Percentiles rank a stretch among this genome's conserved stretches.
phyloP scores from a whole-genome alignment of 2,329 filamentous ascomycete species.

The Clarireedia paspali region DNA sequence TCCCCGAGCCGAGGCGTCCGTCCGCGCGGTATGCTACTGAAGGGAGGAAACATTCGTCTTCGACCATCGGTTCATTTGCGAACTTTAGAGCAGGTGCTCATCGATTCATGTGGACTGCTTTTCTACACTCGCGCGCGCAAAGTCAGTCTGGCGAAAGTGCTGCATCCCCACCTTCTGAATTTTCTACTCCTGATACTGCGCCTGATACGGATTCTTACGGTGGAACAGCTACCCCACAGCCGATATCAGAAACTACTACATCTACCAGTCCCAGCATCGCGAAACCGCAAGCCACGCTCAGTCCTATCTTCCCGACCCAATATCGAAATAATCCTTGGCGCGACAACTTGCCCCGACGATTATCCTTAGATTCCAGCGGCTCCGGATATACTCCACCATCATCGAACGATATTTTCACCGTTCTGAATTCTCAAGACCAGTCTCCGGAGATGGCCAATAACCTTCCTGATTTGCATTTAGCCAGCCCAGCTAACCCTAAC shows the following conservation, averaged over 20 bases:
- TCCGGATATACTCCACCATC: slow-evolving; percentile 14
- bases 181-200: slow-evolving; percentile 13
- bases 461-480: slow-evolving; percentile 20
- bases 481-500: slow-evolving; percentile 15
- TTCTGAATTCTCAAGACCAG: slow-evolving; percentile 16
- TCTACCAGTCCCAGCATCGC: not conserved
- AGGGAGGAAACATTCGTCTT: slow-evolving; percentile 13
- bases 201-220: slow-evolving; percentile 18
- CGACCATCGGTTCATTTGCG: slow-evolving; percentile 14
- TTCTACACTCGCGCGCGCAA: slow-evolving; percentile 15
- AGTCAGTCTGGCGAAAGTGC: not conserved
- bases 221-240: slow-evolving; percentile 16
- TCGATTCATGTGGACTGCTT: slow-evolving; percentile 25
- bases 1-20: slow-evolving; percentile 17
- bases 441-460: not conserved
- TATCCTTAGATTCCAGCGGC: slow-evolving; percentile 13
- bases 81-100: slow-evolving; percentile 15
- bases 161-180: slow-evolving; percentile 15
- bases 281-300: not conserved
- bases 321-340: slow-evolving; percentile 18
- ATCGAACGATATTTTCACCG: slow-evolving; percentile 18
- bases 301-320: not conserved
- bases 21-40: slow-evolving; percentile 9
- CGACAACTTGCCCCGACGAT: slow-evolving; percentile 16
- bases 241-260: slow-evolving; percentile 8